phyloP scores from a whole-genome alignment of 2,329 filamentous ascomycete genomes.

The Ceratocystis smalleyi region DNA sequence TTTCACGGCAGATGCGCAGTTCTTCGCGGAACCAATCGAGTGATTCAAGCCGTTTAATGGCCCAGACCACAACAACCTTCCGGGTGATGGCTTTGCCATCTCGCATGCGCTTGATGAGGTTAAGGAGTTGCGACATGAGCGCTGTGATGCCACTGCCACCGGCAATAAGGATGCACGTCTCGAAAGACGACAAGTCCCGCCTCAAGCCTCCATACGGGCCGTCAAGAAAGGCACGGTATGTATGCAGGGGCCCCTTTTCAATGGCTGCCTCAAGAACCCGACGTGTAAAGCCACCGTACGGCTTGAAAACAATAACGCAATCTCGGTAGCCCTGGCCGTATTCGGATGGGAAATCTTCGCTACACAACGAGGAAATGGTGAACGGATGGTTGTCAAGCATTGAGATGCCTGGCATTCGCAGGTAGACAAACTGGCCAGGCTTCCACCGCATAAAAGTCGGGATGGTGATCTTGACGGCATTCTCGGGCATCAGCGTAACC shows the following conservation, averaged over 20 bases:
- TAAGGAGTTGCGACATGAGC: slow-evolving; percentile 75
- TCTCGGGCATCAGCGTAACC: slow-evolving; percentile 76
- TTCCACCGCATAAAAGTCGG: slow-evolving; percentile 87
- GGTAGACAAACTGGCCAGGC: slow-evolving; percentile 86
- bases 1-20: slow-evolving; percentile 77
- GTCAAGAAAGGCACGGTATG: slow-evolving; percentile 81
- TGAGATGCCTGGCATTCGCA: slow-evolving; percentile 85
- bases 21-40: slow-evolving; percentile 98
- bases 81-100: slow-evolving; percentile 88
- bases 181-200: slow-evolving; percentile 75
- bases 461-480: slow-evolving; percentile 89
- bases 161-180: slow-evolving; percentile 82
- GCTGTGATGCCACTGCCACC: slow-evolving; percentile 92
- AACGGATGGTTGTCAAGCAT: slow-evolving; percentile 90
- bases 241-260: slow-evolving; percentile 76
- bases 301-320: slow-evolving; percentile 79
- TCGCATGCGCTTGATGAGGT: slow-evolving; percentile 91
- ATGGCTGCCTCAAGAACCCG: slow-evolving; percentile 70
- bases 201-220: slow-evolving; percentile 93
- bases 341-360: slow-evolving; percentile 80
- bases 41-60: slow-evolving; percentile 74
- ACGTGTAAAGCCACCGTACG: slow-evolving; percentile 78
- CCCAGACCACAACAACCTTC: slow-evolving; percentile 85
- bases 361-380: slow-evolving; percentile 83
- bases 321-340: slow-evolving; percentile 81